Percentiles rank a stretch among this genome's conserved stretches.
Conservation (phyloP, 2,329 filamentous ascomycete genomes). For the Fusarium goolgardi region DNA sequence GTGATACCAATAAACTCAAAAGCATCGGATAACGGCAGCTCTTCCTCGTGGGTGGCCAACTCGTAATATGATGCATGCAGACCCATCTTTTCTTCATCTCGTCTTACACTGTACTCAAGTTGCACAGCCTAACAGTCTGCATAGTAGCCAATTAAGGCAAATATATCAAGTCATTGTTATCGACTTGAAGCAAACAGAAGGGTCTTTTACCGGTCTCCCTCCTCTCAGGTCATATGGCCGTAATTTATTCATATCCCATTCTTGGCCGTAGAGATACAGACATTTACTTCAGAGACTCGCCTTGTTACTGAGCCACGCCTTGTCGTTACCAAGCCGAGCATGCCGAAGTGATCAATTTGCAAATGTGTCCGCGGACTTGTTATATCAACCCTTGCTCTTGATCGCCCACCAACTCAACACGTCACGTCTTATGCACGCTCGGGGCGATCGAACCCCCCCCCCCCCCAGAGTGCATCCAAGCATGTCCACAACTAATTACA, state of each 20-base stretch:
- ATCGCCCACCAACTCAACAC: slow-evolving; percentile 32
- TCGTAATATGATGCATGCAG: slow-evolving; percentile 17
- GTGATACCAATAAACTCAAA: slow-evolving; percentile 5
- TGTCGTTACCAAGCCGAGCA: background rate
- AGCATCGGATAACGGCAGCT: slow-evolving; percentile 15
- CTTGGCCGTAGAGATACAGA: background rate
- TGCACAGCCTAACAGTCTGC: background rate
- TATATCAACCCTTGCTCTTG: slow-evolving; percentile 23
- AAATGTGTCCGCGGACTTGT: slow-evolving; percentile 16
- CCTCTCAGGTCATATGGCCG: background rate
- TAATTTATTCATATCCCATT: background rate
- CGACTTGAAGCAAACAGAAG: background rate
- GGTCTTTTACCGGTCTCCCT: slow-evolving; percentile 2
- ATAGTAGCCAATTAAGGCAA: background rate
- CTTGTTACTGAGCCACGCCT: background rate
- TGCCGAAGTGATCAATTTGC: background rate
- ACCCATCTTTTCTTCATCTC: slow-evolving; percentile 17
- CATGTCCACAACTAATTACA: slow-evolving; percentile 41
- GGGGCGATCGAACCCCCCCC: slow-evolving; percentile 35
- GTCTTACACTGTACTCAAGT: slow-evolving; percentile 14
- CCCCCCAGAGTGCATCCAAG: slow-evolving; percentile 17
- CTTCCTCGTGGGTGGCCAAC: slow-evolving; percentile 14
- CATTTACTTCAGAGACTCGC: background rate
- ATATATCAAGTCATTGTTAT: background rate
- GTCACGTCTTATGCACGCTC: slow-evolving; percentile 30